A percentile compares a stretch with the other conserved stretches of the same genome.
Evolutionary conservation across 2,329 filamentous ascomycete genomes (phyloP).

Genomic region (Lachnellula arida): DNA sequence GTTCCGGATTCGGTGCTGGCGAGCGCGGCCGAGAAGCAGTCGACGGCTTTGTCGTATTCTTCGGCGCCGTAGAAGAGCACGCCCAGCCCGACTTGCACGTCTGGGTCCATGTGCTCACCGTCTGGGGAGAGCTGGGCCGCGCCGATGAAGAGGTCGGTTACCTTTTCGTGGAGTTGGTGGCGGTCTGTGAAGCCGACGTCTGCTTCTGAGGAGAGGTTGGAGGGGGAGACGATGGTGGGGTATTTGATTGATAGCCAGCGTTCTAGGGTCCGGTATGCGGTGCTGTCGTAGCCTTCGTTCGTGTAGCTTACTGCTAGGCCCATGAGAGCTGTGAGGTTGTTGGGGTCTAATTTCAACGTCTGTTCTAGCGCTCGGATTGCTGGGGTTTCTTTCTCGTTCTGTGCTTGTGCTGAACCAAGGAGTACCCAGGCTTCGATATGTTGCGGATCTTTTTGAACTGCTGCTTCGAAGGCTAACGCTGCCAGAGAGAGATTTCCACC

Average conservation of each 20-base stretch:
- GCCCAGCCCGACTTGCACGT: slow-evolving; percentile 94
- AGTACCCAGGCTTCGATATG: slow-evolving; percentile 94
- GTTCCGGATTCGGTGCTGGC: slow-evolving; percentile 78
- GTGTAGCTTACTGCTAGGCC: slow-evolving; percentile 94
- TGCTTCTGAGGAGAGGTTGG: slow-evolving; percentile 64
- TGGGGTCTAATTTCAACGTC: slow-evolving; percentile 80
- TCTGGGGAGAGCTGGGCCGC: slow-evolving; percentile 89
- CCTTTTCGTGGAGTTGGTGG: slow-evolving; percentile 79
- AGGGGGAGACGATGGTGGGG: slow-evolving; percentile 68
- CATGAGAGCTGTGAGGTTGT: slow-evolving; percentile 88
- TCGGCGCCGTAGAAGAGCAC: slow-evolving; percentile 97
- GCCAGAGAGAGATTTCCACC: slow-evolving; percentile 93
- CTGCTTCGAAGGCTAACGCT: slow-evolving; percentile 91
- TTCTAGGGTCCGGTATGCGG: slow-evolving; percentile 92
- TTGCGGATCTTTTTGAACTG: slow-evolving; percentile 80
- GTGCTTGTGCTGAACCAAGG: slow-evolving; percentile 86
- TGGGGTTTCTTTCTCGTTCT: slow-evolving; percentile 97
- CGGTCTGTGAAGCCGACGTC: slow-evolving; percentile 94
- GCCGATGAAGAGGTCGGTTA: slow-evolving; percentile 85
- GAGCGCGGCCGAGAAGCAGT: slow-evolving; percentile 93
- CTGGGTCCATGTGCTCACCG: slow-evolving; percentile 94
- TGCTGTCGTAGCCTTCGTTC: slow-evolving; percentile 97
- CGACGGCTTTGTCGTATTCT: slow-evolving; percentile 96
- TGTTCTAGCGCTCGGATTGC: slow-evolving; percentile 92
- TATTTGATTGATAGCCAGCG: slow-evolving; percentile 97